Conservation (phyloP, 805 yeast genomes). For the Starmerella scarabaei region DNA sequence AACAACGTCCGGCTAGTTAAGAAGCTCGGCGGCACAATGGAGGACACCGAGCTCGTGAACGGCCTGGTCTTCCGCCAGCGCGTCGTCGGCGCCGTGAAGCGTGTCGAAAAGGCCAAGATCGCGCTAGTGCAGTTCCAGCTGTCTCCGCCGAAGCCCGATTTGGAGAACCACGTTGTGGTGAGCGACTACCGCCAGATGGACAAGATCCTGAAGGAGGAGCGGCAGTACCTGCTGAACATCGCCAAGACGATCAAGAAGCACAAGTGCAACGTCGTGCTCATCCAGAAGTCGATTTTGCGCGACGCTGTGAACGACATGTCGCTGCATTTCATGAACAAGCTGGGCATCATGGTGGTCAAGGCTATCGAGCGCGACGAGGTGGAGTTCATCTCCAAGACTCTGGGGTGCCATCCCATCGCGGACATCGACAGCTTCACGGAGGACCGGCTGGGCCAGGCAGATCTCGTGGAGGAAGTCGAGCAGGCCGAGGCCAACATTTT, state of each 20-base stretch:
- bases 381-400: conserved; percentile 72
- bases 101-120: conserved; percentile 86
- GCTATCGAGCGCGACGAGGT: conserved; percentile 95
- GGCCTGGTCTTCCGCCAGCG: conserved; percentile 91
- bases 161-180: conserved; percentile 95
- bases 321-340: conserved; percentile 81
- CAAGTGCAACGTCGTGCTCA: conserved; percentile 81
- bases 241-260: conserved; percentile 95
- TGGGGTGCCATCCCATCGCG: conserved; percentile 93
- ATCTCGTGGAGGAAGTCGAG: conserved; percentile 80
- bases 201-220: conserved; percentile 92
- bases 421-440: conserved; percentile 89
- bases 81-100: conserved; percentile 86
- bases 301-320: conserved; percentile 94
- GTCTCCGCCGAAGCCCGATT: conserved; percentile 93
- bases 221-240: conserved; percentile 85
- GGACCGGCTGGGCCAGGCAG: conserved; percentile 85
- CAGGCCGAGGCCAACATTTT: conserved; percentile 83
- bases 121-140: conserved; percentile 87
- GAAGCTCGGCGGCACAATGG: conserved; percentile 95
- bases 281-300: conserved; percentile 84
- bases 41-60: conserved; percentile 73
- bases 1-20: conserved; percentile 79
- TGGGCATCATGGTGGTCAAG: conserved; percentile 85
- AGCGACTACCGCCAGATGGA: conserved; percentile 99